phyloP scores from a whole-genome alignment of 768 basidiomycete genomes.

The Sarcomyxa edulis region DNA sequence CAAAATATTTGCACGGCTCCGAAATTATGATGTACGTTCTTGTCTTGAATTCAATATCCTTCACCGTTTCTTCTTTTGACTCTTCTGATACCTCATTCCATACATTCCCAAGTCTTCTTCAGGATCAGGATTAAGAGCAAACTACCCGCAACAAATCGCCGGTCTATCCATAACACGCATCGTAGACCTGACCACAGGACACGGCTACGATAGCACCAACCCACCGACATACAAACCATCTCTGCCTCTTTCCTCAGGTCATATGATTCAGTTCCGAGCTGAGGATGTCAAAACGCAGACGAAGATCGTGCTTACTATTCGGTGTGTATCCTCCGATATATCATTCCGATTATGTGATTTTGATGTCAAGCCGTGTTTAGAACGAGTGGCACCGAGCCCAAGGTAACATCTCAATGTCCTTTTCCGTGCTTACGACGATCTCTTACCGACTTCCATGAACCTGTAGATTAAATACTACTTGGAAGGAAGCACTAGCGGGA shows the following conservation, averaged over 20 bases:
- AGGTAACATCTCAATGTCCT: slow-evolving; percentile 37
- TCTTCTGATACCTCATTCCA: too few species aligned
- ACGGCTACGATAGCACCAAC: slow-evolving; percentile 76
- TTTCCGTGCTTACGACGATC: not conserved
- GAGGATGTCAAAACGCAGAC: slow-evolving; percentile 31
- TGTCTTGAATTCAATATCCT: slow-evolving; percentile 4
- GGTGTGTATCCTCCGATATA: slow-evolving; percentile 33
- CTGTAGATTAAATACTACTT: slow-evolving; percentile 84
- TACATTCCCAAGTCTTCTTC: not conserved
- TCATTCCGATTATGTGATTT: not conserved
- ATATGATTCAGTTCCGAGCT: slow-evolving; percentile 82
- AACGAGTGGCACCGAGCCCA: slow-evolving; percentile 89
- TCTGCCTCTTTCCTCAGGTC: slow-evolving; percentile 69
- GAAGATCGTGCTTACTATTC: slow-evolving; percentile 62
- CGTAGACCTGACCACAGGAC: slow-evolving; percentile 69
- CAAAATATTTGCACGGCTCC: slow-evolving; percentile 61
- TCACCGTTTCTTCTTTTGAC: not conserved
- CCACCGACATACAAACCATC: slow-evolving; percentile 57
- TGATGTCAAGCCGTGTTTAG: slow-evolving; percentile 28
- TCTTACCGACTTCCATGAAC: not conserved
- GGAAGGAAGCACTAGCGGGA: slow-evolving; percentile 74
- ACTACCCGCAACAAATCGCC: slow-evolving; percentile 60
- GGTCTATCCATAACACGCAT: slow-evolving; percentile 56
- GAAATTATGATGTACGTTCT: slow-evolving; percentile 44
- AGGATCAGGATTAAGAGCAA: too few species aligned